Evolutionary conservation across 2,329 filamentous ascomycete species (phyloP), one percentile per base, ranked within the genome.

Genomic region (Coniochaeta sp.): DNA sequence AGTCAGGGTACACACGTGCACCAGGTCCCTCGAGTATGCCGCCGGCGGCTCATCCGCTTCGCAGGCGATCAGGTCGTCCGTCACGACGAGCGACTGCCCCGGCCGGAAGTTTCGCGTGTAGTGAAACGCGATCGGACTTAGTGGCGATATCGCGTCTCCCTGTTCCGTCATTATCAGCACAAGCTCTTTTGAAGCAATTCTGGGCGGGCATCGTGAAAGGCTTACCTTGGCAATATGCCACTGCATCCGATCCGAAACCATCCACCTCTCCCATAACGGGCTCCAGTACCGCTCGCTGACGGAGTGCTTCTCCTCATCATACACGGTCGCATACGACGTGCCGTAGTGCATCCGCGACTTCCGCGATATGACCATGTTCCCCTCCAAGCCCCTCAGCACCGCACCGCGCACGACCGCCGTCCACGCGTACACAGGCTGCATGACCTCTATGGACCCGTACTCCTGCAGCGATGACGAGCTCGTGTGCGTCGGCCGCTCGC

Each of bases 81-180:
- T 89, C 6, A 93, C 90, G 4, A 91, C 74, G 7, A 92, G 81
- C 0, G 87, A 89, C 72, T 93, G 90, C 0, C 88, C 87, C 0
- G 89, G 89, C 1, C 89, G 84, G 75, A 93, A 93, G 73, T 93
- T 93, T 63, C 90, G 87, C 3, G 90, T 93, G 74, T 93, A 93
- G 77, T 93, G 89, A 74, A 93, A 93, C 1, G 88, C 89, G 61
- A 93, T 88, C 0, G 90, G 89, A 1, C 83, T 80, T 0, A 85
- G 77, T n/a, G 89, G 87, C 8, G 88, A 91, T 40, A 93, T 82
- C 40, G 89, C 83, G 66, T 91, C 89, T 61, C 88, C 89, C 86
- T 89, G 64, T 58, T 1, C 7, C 24, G 3, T 14, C 16, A 7
- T n/a, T 50, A 31, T 58, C 50, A 44, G 40, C 34, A 36, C 11